phyloP scores from a whole-genome alignment of 148 eudicot species.

The Salicornia ramosissima region DNA sequence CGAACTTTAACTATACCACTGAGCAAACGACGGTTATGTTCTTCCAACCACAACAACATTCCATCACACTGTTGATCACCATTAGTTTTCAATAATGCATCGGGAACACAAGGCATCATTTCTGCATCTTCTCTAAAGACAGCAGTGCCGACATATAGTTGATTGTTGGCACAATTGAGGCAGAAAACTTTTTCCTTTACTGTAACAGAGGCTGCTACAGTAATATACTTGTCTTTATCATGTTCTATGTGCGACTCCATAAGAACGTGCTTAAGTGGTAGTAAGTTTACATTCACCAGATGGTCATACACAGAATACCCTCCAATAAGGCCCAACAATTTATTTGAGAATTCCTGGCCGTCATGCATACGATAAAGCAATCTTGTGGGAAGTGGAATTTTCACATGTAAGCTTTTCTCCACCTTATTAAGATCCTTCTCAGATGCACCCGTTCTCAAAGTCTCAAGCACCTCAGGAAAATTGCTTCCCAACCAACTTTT shows the following conservation, averaged over 20 bases:
- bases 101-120: slow-evolving; percentile 93
- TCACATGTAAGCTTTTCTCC: slow-evolving; percentile 55
- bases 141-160: slow-evolving; percentile 67
- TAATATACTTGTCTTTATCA: slow-evolving; percentile 38
- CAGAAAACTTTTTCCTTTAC: slow-evolving; percentile 43
- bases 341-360: slow-evolving; percentile 57
- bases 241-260: slow-evolving; percentile 29
- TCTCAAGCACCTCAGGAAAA: slow-evolving; percentile 61
- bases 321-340: slow-evolving; percentile 69
- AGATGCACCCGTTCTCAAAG: slow-evolving; percentile 65
- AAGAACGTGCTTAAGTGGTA: slow-evolving; percentile 44
- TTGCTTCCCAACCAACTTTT: slow-evolving; percentile 51
- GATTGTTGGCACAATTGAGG: slow-evolving; percentile 62
- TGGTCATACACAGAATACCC: slow-evolving; percentile 65
- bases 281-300: slow-evolving; percentile 56
- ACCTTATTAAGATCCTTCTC: slow-evolving; percentile 61
- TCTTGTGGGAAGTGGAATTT: slow-evolving; percentile 74
- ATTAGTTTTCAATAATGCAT: slow-evolving; percentile 34
- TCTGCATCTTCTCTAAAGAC: slow-evolving; percentile 46
- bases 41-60: slow-evolving; percentile 87
- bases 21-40: slow-evolving; percentile 71
- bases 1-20: slow-evolving; percentile 57
- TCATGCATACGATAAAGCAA: slow-evolving; percentile 74
- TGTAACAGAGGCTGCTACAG: slow-evolving; percentile 48
- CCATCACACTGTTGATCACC: slow-evolving; percentile 55